A percentile compares a stretch with the other conserved stretches of the same genome.
phyloP scores from a whole-genome alignment of 805 yeast species.

The Monosporozyma aquatica region DNA sequence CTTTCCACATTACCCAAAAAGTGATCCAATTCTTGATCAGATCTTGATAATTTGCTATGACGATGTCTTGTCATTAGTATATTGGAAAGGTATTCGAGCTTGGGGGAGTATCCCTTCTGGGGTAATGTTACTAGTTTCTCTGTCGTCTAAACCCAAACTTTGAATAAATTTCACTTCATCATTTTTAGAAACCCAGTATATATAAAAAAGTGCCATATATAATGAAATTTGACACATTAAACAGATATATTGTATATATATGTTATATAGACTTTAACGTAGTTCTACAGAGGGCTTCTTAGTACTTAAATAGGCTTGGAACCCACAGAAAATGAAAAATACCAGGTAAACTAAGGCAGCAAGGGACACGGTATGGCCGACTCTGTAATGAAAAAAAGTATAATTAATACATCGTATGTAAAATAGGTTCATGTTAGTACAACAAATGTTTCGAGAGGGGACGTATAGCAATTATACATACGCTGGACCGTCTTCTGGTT shows the following conservation, averaged over 20 bases:
- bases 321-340: slow-evolving; percentile 85
- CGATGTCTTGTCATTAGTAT: not conserved
- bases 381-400: slow-evolving; percentile 33
- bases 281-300: slow-evolving; percentile 60
- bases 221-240: too few species aligned
- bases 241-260: too few species aligned
- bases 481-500: slow-evolving; percentile 90
- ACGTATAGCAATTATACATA: too few species aligned
- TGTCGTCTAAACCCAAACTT: too few species aligned
- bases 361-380: slow-evolving; percentile 80
- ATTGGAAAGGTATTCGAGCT: not conserved
- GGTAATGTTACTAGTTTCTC: too few species aligned
- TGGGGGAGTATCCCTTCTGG: too few species aligned
- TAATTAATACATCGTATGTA: not conserved
- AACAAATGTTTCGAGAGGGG: too few species aligned
- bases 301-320: slow-evolving; percentile 58
- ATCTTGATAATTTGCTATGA: not conserved
- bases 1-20: slow-evolving; percentile 25
- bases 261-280: too few species aligned
- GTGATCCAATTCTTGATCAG: slow-evolving; percentile 16
- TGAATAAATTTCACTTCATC: too few species aligned
- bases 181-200: too few species aligned
- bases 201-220: too few species aligned
- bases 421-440: too few species aligned
- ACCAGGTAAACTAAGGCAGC: slow-evolving; percentile 77